Evolutionary conservation across 148 eudicot species (phyloP).

Genomic region (Rhododendron simsii): DNA sequence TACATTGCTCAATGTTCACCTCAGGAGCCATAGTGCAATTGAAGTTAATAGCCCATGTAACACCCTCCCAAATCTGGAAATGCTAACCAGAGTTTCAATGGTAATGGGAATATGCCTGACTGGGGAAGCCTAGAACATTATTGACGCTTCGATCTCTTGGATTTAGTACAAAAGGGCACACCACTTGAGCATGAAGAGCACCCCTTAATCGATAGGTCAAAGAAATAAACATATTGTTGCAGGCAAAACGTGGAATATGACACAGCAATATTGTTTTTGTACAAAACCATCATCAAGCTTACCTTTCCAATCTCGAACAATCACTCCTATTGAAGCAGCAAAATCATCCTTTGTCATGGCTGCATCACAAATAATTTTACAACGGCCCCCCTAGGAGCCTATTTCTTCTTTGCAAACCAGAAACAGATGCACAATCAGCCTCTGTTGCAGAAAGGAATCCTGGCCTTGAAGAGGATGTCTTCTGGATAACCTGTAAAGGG

Average conservation of each 20-base stretch:
- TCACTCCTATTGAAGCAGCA: background rate
- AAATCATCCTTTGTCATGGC: background rate
- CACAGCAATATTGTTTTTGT: background rate
- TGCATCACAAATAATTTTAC: background rate
- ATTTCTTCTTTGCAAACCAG: background rate
- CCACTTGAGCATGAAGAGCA: background rate
- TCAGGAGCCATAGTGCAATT: background rate
- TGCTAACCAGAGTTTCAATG: background rate
- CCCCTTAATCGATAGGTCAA: background rate
- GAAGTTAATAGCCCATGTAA: background rate
- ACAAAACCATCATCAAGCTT: background rate
- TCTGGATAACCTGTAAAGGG: background rate
- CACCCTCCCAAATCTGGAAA: background rate
- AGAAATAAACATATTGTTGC: background rate
- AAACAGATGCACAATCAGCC: background rate
- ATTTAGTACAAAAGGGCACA: background rate
- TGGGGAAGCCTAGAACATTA: background rate
- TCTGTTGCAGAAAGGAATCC: background rate
- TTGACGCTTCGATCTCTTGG: background rate
- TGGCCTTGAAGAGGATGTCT: background rate
- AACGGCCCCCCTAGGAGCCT: background rate
- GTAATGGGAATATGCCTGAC: background rate
- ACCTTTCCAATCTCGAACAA: background rate
- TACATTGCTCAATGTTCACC: background rate
- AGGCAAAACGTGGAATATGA: background rate